Evolutionary conservation across 495 filamentous ascomycete genomes (phyloP).

Genomic region (Bryoglossum gracile): DNA sequence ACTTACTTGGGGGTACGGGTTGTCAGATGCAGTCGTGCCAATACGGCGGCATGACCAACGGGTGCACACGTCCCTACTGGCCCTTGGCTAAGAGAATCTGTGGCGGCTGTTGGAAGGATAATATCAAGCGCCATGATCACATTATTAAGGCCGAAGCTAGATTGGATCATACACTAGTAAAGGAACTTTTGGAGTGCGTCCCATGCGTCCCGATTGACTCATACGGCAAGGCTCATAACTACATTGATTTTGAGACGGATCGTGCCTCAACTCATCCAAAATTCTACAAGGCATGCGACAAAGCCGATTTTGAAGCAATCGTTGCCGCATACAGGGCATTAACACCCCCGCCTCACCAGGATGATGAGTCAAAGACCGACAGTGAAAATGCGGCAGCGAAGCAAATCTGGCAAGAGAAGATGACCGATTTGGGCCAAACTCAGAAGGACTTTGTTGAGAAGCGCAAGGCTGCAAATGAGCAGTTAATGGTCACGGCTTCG

Average conservation of each 20-base stretch:
- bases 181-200: conserved; percentile 22
- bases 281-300: conserved; percentile 20
- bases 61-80: conserved; percentile 24
- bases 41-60: conserved; percentile 8
- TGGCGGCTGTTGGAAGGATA: conserved; percentile 18
- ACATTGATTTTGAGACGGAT: conserved; percentile 9
- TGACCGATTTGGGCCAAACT: conserved; percentile 11
- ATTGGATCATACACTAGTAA: conserved; percentile 6
- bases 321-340: conserved; percentile 19
- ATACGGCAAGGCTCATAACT: conserved; percentile 24
- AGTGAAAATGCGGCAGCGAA: conserved; percentile 16
- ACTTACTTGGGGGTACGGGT: conserved; percentile 23
- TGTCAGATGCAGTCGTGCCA: conserved; percentile 16
- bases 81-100: conserved; percentile 24
- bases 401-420: conserved; percentile 7
- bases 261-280: conserved; percentile 11
- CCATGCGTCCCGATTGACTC: conserved; percentile 22
- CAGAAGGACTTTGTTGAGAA: conserved; percentile 14
- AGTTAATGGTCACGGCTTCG: conserved; percentile 18
- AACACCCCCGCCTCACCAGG: conserved; percentile 13
- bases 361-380: conserved; percentile 12
- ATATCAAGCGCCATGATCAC: conserved; percentile 24
- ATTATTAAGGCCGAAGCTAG: not conserved
- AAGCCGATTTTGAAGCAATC: conserved; percentile 15
- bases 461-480: conserved; percentile 18